Evolutionary conservation across 352 stramenopile genomes (phyloP).

Genomic region (Chrysophaeum taylorii): DNA sequence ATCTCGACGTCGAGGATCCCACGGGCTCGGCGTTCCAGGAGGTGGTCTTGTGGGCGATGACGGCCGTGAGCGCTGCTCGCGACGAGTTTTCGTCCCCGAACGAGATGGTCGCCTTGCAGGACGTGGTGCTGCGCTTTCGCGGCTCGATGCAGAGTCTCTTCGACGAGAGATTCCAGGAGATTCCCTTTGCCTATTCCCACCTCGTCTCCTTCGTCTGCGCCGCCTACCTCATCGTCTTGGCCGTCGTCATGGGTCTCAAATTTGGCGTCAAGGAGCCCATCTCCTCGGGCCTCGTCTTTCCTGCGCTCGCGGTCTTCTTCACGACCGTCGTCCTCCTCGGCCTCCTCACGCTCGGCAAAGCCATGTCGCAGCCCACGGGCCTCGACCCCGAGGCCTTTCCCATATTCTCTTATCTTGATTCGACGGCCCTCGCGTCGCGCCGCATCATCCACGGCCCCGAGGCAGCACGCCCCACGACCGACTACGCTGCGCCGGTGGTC

Average conservation of each 20-base stretch:
- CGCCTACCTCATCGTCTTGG: background rate
- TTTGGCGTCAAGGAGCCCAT: background rate
- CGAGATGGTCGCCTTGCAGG: background rate
- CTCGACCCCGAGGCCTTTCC: background rate
- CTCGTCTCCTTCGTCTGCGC: slow-evolving; percentile 1
- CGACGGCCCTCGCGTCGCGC: background rate
- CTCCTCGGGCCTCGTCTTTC: background rate
- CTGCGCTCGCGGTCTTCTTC: background rate
- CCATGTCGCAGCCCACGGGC: background rate
- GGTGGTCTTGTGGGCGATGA: too few species aligned
- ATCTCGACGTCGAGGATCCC: background rate
- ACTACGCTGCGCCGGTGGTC: background rate
- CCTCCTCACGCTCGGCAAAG: background rate
- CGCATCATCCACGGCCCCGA: background rate
- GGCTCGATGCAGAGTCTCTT: background rate
- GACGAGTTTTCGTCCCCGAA: too few species aligned
- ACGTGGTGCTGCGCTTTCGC: background rate
- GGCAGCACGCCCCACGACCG: background rate
- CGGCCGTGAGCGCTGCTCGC: too few species aligned
- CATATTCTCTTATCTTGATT: background rate
- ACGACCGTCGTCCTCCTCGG: background rate
- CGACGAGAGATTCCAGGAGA: slow-evolving; percentile 2
- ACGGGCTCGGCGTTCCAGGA: background rate
- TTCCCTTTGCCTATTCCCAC: background rate
- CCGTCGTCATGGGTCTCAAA: background rate